Evolutionary conservation across 345 rosid species (phyloP).

Genomic region (Psidium friedrichsthalianum): DNA sequence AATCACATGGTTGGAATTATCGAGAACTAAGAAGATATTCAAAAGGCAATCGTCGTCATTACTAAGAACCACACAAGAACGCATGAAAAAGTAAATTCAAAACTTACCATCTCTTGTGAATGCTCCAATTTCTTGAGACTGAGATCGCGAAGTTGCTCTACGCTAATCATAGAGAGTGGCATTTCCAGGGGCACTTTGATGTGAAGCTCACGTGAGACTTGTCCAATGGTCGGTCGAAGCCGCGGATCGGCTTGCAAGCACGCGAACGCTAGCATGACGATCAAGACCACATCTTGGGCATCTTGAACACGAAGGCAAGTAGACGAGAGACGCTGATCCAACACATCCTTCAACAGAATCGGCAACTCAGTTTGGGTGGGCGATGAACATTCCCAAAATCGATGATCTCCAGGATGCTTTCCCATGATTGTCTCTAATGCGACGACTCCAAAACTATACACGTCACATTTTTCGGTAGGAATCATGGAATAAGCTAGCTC

Average conservation of each 20-base stretch:
- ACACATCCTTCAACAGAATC: neutral
- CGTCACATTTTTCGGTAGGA: neutral
- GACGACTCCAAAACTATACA: neutral
- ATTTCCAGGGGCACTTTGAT: neutral
- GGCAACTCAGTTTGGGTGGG: neutral
- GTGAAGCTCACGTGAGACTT: neutral
- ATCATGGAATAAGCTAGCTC: neutral
- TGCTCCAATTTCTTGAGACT: neutral
- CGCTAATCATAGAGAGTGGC: neutral
- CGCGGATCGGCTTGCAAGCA: neutral
- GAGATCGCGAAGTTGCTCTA: neutral
- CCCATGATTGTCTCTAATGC: neutral
- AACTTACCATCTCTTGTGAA: neutral
- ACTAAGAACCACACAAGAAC: neutral
- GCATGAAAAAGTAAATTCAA: neutral
- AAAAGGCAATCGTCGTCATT: neutral
- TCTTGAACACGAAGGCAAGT: neutral
- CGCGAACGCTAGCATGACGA: neutral
- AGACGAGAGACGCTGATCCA: neutral
- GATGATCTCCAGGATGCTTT: neutral
- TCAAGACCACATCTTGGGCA: neutral
- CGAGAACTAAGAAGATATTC: neutral
- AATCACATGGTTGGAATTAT: neutral
- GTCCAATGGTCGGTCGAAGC: neutral
- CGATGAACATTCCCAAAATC: rapidly evolving